A percentile compares a stretch with the other conserved stretches of the same genome.
Conservation (phyloP, 2,329 filamentous ascomycete genomes). For the Purpureocillium takamizusanense region DNA sequence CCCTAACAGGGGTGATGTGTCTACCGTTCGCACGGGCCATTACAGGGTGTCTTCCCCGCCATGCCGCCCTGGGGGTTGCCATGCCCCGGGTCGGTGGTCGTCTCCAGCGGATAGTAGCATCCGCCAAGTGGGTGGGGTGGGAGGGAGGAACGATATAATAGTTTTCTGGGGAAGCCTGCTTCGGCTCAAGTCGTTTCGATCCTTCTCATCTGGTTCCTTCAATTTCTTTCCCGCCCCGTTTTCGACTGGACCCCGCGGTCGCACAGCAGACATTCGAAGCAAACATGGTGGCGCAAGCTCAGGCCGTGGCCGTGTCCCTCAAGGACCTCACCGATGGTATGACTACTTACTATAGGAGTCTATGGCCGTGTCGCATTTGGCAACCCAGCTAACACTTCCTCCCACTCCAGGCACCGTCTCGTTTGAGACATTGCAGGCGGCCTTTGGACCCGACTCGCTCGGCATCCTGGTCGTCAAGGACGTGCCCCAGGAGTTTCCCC, state of each 20-base stretch:
- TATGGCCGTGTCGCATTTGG: too few relatives aligned
- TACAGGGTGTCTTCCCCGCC: too few relatives aligned
- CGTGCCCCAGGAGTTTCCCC: constrained; percentile 61
- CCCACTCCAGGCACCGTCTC: constrained; percentile 49
- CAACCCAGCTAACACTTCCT: constrained; percentile 1
- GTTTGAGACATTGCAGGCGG: constrained; percentile 60
- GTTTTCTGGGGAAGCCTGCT: not conserved
- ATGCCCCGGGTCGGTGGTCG: too few relatives aligned
- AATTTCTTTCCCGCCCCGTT: not conserved
- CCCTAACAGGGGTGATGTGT: not conserved
- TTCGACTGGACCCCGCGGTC: too few relatives aligned
- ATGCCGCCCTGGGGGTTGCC: not conserved
- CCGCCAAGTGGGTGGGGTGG: not conserved
- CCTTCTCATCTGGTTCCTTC: not conserved
- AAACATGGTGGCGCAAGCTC: constrained; percentile 37
- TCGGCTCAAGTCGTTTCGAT: not conserved
- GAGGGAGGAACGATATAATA: not conserved
- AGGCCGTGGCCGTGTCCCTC: constrained; percentile 54
- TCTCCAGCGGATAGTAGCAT: too few relatives aligned
- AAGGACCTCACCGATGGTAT: constrained; percentile 50
- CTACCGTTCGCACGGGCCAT: too few relatives aligned
- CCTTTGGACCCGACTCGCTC: constrained; percentile 83
- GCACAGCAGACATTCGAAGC: not conserved
- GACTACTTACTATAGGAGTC: constrained; percentile 6
- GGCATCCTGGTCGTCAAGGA: constrained; percentile 92